A percentile compares a stretch with the other conserved stretches of the same genome.
phyloP scores from a whole-genome alignment of 148 eudicot genomes.

The Heliosperma pusillum region DNA sequence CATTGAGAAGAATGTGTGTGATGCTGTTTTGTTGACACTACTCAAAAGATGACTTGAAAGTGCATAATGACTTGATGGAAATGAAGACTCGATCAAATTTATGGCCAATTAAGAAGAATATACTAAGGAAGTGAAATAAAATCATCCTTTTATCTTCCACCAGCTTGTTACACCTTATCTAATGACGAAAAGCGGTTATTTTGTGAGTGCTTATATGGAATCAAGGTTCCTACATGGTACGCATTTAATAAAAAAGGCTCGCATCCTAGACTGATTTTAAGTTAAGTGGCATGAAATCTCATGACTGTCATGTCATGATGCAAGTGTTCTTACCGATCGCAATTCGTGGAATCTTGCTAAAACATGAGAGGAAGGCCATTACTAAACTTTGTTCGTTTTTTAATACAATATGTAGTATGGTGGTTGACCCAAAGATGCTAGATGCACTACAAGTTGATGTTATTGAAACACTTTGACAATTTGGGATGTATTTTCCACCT shows the following conservation, averaged over 20 bases:
- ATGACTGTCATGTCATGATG: conserved; percentile 3
- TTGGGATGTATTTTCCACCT: neutral
- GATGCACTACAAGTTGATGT: neutral
- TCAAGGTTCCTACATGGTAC: neutral
- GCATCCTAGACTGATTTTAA: neutral
- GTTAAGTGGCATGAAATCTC: neutral
- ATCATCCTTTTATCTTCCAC: neutral
- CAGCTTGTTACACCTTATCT: neutral
- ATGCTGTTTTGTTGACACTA: neutral
- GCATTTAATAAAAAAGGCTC: neutral
- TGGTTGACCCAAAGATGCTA: neutral
- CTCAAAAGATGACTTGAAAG: neutral
- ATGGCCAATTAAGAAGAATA: neutral
- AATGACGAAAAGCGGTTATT: neutral
- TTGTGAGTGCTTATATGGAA: neutral
- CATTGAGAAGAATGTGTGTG: conserved; percentile 9
- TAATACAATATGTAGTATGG: neutral
- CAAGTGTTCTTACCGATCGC: neutral
- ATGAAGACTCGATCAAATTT: neutral
- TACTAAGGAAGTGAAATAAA: neutral
- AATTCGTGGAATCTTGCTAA: neutral
- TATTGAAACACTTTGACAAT: neutral
- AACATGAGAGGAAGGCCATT: neutral
- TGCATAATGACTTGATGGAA: neutral
- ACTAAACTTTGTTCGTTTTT: neutral